A percentile compares a stretch with the other conserved stretches of the same genome.
Evolutionary conservation across 1,284 basidiomycete genomes (phyloP).

Genomic region (Apiotrichum gamsii): DNA sequence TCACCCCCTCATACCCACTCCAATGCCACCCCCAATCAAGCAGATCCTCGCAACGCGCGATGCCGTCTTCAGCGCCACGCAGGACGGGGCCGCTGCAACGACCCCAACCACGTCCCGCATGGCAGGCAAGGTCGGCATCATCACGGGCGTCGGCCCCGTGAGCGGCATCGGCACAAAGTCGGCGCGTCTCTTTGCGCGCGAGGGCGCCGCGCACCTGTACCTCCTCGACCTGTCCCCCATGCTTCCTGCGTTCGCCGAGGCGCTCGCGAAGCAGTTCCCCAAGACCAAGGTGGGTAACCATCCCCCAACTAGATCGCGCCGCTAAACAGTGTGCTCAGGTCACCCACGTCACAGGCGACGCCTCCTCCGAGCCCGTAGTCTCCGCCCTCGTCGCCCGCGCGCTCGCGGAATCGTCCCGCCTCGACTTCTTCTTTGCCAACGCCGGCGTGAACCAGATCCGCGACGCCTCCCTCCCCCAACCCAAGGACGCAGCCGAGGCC

Average conservation of each 20-base stretch:
- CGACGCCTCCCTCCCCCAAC: background rate
- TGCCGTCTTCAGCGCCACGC: background rate
- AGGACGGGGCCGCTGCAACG: conserved; percentile 1
- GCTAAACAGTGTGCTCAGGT: no score
- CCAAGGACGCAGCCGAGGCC: background rate
- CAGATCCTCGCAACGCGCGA: background rate
- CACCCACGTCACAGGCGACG: conserved; percentile 64
- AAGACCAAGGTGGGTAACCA: conserved; percentile 62
- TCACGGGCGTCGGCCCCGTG: conserved; percentile 78
- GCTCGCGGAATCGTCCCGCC: conserved; percentile 68
- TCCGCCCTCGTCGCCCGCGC: conserved; percentile 63
- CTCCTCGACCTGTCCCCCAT: conserved; percentile 69
- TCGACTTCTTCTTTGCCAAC: conserved; percentile 94
- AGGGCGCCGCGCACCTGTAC: conserved; percentile 78
- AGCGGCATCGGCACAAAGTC: conserved; percentile 62
- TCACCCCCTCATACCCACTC: background rate
- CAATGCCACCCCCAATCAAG: background rate
- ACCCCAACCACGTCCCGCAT: conserved; percentile 58
- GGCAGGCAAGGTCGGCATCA: conserved; percentile 78
- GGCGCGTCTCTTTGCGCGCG: conserved; percentile 3
- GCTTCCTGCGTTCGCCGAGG: conserved; percentile 63
- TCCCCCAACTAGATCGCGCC: no score
- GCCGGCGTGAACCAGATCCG: conserved; percentile 49
- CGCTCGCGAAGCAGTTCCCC: conserved; percentile 63
- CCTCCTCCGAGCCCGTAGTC: conserved; percentile 71